Percentiles rank a stretch among this genome's conserved stretches.
phyloP scores from a whole-genome alignment of 345 rosid genomes.

The Pelargonium nanum region DNA sequence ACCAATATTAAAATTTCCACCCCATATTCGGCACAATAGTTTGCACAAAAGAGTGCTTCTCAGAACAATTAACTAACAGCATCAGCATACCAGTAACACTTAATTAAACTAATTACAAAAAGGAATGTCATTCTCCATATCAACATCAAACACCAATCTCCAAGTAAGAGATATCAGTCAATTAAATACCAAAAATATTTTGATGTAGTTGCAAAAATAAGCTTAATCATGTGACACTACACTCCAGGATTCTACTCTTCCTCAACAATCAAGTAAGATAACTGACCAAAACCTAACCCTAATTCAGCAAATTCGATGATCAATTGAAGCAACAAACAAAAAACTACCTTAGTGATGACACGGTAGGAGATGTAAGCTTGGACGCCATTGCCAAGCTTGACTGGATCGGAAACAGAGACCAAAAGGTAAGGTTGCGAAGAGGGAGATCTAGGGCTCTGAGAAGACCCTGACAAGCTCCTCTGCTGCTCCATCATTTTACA shows the following conservation, averaged over 20 bases:
- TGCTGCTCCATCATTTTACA: conserved; percentile 41
- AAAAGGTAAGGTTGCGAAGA: conserved; percentile 56
- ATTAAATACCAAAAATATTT: too few relatives aligned
- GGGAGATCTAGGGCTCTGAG: conserved; percentile 85
- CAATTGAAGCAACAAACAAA: neutral
- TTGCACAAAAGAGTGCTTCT: neutral
- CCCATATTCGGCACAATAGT: neutral
- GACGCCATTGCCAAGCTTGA: conserved; percentile 95
- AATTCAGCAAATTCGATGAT: neutral
- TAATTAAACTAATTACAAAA: neutral
- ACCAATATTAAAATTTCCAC: neutral
- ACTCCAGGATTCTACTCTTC: neutral
- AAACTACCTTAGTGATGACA: conserved; percentile 76
- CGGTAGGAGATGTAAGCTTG: conserved; percentile 92
- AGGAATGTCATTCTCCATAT: neutral
- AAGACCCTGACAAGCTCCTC: conserved; percentile 50
- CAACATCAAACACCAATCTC: neutral
- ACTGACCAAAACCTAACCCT: conserved; percentile 3
- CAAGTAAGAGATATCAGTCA: neutral
- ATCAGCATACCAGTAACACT: neutral
- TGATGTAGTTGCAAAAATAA: neutral
- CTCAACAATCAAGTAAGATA: neutral
- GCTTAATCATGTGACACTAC: too few relatives aligned
- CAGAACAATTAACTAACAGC: neutral
- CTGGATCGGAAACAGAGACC: conserved; percentile 88